Evolutionary conservation across 306 rosid genomes (phyloP).

Genomic region (Quercus cerris): DNA sequence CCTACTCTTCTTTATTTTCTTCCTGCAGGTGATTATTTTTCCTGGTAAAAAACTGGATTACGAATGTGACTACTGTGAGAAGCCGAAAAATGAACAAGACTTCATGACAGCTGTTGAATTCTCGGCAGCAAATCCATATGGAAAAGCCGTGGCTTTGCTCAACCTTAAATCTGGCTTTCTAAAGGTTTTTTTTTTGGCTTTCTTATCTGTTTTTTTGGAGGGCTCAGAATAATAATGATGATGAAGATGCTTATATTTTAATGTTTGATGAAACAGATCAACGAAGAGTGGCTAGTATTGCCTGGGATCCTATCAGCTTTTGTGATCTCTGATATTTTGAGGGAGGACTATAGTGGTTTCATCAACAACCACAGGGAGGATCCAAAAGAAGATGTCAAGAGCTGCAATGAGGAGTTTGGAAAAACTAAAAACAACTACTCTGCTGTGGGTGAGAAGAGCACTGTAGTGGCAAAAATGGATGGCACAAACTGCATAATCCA

Average conservation of each 20-base stretch:
- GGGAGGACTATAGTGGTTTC: neutral
- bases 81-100: constrained; percentile 10
- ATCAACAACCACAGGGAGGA: neutral
- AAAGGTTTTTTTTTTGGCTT: constrained; percentile 18
- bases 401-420: neutral
- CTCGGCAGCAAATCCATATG: constrained; percentile 29
- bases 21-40: constrained; percentile 29
- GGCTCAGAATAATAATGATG: neutral
- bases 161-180: constrained; percentile 26
- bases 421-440: neutral
- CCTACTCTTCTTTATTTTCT: neutral
- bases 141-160: constrained; percentile 38
- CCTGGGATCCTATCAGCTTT: constrained; percentile 37
- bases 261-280: constrained; percentile 31
- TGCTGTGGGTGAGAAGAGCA: neutral
- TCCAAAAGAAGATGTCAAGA: neutral
- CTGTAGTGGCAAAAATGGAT: no score
- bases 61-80: constrained; percentile 13
- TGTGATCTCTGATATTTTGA: constrained; percentile 20
- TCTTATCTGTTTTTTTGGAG: neutral
- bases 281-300: constrained; percentile 41
- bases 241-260: neutral
- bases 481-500: no score
- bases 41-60: constrained; percentile 34
- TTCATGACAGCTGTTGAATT: constrained; percentile 38